These are phyloP conservation scores for Seminavis robusta DNA, from an alignment of 108 stramenopile genomes.

Conservation along the genomic window DNA sequence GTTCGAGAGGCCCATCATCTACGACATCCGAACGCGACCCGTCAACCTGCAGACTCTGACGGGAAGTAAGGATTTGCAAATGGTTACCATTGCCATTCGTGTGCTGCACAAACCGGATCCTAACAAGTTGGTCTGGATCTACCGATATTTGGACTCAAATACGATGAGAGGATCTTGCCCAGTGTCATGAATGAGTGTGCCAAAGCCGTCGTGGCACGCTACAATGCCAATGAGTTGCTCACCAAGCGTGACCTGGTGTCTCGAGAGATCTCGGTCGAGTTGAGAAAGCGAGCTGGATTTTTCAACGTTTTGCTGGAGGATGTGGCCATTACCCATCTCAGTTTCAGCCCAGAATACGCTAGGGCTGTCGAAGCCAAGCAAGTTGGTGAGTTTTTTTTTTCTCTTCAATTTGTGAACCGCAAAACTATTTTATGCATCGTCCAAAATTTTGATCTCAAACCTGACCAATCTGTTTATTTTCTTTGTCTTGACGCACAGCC, in stretches of 20 bases:
- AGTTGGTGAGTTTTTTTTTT: conserved; percentile 59
- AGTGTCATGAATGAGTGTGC: conserved; percentile 99
- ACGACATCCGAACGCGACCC: conserved; percentile 96
- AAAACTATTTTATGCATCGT: neutral
- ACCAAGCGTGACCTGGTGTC: conserved; percentile 98
- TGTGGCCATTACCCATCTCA: conserved; percentile 98
- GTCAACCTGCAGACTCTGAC: conserved; percentile 94
- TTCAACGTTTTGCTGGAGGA: conserved; percentile 94
- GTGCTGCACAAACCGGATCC: conserved; percentile 96
- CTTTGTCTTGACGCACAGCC: conserved; percentile 44
- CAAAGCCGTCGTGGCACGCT: conserved; percentile 98
- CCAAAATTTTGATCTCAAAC: no score
- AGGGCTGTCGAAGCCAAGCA: conserved; percentile 99
- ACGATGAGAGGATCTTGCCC: conserved; percentile 98
- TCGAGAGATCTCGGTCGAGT: conserved; percentile 74
- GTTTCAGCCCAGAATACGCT: conserved; percentile 98
- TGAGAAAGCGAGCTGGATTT: conserved; percentile 74
- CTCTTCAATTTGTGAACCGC: neutral
- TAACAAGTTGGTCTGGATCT: conserved; percentile 89
- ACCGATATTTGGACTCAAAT: conserved; percentile 91
- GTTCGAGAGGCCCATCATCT: conserved; percentile 96
- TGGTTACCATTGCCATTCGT: conserved; percentile 99
- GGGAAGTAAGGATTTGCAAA: conserved; percentile 98
- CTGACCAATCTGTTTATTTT: neutral
- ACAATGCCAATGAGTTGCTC: conserved; percentile 98